Evolutionary conservation across 164 flowering plant genomes (phyloP).

Genomic region (Saururus chinensis): DNA sequence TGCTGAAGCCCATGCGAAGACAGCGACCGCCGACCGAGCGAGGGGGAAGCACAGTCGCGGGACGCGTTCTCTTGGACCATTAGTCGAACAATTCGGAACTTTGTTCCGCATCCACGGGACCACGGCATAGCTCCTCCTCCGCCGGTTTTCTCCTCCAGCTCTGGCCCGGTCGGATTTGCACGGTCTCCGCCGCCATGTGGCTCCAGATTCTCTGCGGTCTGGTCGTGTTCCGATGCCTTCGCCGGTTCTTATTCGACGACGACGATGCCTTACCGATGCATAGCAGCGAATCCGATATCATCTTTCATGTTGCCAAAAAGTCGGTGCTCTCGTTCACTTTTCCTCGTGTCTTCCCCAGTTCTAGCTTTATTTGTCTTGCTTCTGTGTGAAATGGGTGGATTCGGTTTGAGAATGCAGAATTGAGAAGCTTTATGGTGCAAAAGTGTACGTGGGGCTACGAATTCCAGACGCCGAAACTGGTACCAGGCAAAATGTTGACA

Average conservation of each 20-base stretch:
- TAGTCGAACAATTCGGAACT: too few relatives aligned
- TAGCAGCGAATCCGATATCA: constrained; percentile 36
- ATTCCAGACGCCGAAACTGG: constrained; percentile 81
- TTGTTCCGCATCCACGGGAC: too few relatives aligned
- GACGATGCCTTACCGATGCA: constrained; percentile 44
- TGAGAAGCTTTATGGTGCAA: constrained; percentile 80
- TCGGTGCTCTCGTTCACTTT: constrained; percentile 5
- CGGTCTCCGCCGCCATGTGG: constrained; percentile 13
- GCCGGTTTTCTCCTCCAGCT: neutral
- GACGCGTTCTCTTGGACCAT: too few relatives aligned
- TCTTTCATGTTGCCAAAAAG: constrained; percentile 66
- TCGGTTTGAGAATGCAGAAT: constrained; percentile 23
- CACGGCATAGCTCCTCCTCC: too few relatives aligned
- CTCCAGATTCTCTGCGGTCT: constrained; percentile 57
- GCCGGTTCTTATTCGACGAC: constrained; percentile 34
- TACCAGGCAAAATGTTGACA: constrained; percentile 50
- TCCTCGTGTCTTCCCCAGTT: neutral
- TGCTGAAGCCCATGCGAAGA: too few relatives aligned
- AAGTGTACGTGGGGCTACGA: constrained; percentile 64
- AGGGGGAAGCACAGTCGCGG: too few relatives aligned
- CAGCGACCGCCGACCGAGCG: too few relatives aligned
- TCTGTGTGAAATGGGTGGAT: neutral
- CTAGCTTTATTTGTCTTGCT: neutral
- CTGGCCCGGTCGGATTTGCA: neutral
- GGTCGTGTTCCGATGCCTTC: constrained; percentile 37